Percentiles rank a stretch among this genome's conserved stretches.
phyloP scores from a whole-genome alignment of 805 yeast genomes.

The Sugiyamaella boreocaroliniensis region DNA sequence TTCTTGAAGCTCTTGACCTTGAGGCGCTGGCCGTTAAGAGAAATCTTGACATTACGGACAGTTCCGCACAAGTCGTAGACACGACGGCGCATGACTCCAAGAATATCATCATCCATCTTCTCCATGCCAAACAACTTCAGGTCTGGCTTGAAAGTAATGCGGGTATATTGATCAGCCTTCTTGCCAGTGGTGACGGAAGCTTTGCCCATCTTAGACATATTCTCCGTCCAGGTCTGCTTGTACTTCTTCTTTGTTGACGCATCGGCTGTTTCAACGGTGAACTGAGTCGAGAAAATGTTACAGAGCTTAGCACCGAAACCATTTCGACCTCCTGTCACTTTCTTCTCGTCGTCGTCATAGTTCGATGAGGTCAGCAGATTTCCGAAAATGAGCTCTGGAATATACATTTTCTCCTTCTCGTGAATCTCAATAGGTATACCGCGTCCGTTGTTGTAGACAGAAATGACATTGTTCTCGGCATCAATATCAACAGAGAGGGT shows the following conservation, averaged over 20 bases:
- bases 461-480: conserved; percentile 63
- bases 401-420: conserved; percentile 79
- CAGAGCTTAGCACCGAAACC: conserved; percentile 97
- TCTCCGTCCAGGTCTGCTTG: conserved; percentile 77
- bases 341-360: conserved; percentile 90
- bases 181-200: conserved; percentile 62
- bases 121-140: conserved; percentile 78
- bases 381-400: conserved; percentile 95
- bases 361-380: conserved; percentile 90
- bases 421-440: conserved; percentile 96
- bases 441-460: conserved; percentile 84
- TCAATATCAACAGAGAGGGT: conserved; percentile 77
- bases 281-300: conserved; percentile 88
- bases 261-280: conserved; percentile 85
- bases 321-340: conserved; percentile 97
- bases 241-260: conserved; percentile 54
- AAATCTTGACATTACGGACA: conserved; percentile 72
- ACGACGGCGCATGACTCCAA: conserved; percentile 83
- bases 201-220: conserved; percentile 72
- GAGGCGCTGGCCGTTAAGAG: conserved; percentile 65
- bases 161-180: conserved; percentile 66
- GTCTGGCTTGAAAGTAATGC: conserved; percentile 84
- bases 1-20: conserved; percentile 70
- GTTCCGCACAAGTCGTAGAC: conserved; percentile 95
- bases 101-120: conserved; percentile 70